A percentile compares a stretch with the other conserved stretches of the same genome.
These are phyloP conservation scores for Paradendryphiella salina DNA, from an alignment of 2,329 filamentous ascomycete genomes.

Conservation along the genomic window DNA sequence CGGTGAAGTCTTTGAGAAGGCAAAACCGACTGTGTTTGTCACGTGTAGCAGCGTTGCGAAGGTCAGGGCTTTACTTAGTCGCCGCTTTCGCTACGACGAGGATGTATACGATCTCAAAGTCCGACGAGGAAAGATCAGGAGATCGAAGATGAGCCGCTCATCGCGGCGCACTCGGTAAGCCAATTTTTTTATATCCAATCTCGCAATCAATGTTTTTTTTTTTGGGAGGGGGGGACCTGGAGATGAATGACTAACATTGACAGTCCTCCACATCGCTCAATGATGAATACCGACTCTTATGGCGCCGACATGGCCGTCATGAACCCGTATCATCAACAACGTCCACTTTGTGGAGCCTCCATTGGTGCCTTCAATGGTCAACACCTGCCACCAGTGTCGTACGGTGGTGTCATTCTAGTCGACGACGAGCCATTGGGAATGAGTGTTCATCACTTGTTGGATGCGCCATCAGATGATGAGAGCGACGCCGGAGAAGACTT, in stretches of 20 bases:
- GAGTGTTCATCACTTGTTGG: constrained; percentile 96
- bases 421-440: constrained; percentile 87
- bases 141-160: constrained; percentile 58
- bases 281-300: constrained; percentile 46
- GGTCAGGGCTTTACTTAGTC: constrained; percentile 71
- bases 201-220: neutral
- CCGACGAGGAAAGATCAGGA: constrained; percentile 68
- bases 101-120: constrained; percentile 70
- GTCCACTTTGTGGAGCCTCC: constrained; percentile 82
- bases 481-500: constrained; percentile 49
- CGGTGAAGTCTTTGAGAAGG: constrained; percentile 67
- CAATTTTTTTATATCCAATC: neutral
- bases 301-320: constrained; percentile 50
- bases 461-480: constrained; percentile 62
- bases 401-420: constrained; percentile 83
- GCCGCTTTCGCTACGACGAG: constrained; percentile 69
- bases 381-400: constrained; percentile 87
- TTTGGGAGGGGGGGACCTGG: neutral
- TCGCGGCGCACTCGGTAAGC: constrained; percentile 30
- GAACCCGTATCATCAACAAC: constrained; percentile 78
- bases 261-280: constrained; percentile 45
- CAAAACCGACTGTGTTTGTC: constrained; percentile 73
- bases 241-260: neutral
- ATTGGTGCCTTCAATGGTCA: constrained; percentile 88
- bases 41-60: constrained; percentile 75